phyloP scores from a whole-genome alignment of 768 basidiomycete genomes.

The Hericium erinaceus region DNA sequence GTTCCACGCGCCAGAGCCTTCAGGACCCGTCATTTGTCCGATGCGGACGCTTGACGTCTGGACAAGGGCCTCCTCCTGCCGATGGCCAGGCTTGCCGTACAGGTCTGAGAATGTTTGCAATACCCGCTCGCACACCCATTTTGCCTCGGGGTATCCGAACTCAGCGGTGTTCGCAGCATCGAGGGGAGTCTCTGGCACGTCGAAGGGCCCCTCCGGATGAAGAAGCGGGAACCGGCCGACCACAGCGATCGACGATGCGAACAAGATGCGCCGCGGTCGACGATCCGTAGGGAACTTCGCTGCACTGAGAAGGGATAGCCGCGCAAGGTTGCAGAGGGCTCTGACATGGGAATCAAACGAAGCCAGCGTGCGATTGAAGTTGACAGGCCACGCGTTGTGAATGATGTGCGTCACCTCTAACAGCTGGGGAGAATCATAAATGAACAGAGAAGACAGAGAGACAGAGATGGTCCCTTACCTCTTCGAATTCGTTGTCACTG shows the following conservation, averaged over 20 bases:
- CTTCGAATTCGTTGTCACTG: constrained; percentile 16
- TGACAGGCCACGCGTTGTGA: constrained; percentile 12
- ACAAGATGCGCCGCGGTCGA: constrained; percentile 13
- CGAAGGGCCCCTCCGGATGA: constrained; percentile 19
- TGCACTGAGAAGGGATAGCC: constrained; percentile 2
- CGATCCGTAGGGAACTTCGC: not conserved
- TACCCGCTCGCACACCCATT: constrained; percentile 30
- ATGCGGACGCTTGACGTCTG: constrained; percentile 23
- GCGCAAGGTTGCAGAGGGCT: constrained; percentile 2
- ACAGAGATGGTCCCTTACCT: constrained; percentile 14
- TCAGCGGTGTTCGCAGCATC: constrained; percentile 19
- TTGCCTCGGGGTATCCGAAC: constrained; percentile 28
- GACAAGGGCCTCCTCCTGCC: constrained; percentile 10
- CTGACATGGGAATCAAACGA: constrained; percentile 9
- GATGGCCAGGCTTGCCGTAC: constrained; percentile 13
- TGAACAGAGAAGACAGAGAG: not conserved
- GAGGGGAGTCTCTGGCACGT: constrained; percentile 25
- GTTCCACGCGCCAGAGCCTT: constrained; percentile 29
- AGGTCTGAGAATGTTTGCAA: constrained; percentile 21
- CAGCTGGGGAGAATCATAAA: constrained; percentile 12
- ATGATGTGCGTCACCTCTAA: constrained; percentile 22
- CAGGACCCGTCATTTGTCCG: constrained; percentile 29
- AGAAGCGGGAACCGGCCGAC: constrained; percentile 24
- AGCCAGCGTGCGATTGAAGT: constrained; percentile 12
- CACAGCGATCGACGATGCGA: constrained; percentile 24